Percentiles rank a stretch among this genome's conserved stretches.
These are phyloP conservation scores for Glaciozyma martinii DNA, from an alignment of 768 basidiomycete species.

Conservation along the genomic window DNA sequence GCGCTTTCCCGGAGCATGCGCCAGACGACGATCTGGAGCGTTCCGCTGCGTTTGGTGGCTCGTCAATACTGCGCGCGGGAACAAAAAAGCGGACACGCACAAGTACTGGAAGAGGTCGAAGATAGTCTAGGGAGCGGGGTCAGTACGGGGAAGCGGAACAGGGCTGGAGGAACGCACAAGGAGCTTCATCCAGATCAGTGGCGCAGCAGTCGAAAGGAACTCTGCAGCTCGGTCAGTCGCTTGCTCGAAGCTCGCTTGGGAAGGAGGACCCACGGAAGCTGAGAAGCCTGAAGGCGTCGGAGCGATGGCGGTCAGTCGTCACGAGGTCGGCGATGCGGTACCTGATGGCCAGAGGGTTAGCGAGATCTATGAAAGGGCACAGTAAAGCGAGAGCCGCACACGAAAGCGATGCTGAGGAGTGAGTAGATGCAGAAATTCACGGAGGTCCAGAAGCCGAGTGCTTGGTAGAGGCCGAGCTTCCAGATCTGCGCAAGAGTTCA, in stretches of 20 bases:
- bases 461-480: slow-evolving; percentile 22
- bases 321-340: slow-evolving; percentile 32
- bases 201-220: slow-evolving; percentile 29
- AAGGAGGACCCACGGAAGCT: slow-evolving; percentile 24
- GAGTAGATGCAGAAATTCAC: slow-evolving; percentile 32
- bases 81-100: neutral
- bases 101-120: slow-evolving; percentile 31
- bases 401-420: slow-evolving; percentile 21
- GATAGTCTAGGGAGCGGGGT: slow-evolving; percentile 3
- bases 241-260: neutral
- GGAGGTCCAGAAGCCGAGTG: slow-evolving; percentile 29
- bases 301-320: slow-evolving; percentile 8
- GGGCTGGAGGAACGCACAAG: neutral
- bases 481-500: slow-evolving; percentile 1
- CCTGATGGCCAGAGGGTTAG: neutral
- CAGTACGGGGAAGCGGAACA: too few species aligned
- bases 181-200: slow-evolving; percentile 35
- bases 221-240: slow-evolving; percentile 1
- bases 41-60: neutral
- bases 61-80: too few species aligned
- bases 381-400: slow-evolving; percentile 2
- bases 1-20: slow-evolving; percentile 40
- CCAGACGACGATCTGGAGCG: slow-evolving; percentile 40
- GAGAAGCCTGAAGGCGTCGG: slow-evolving; percentile 14
- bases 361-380: neutral